phyloP scores from a whole-genome alignment of 208 protist genomes.

The Blechomonas ayalai region DNA sequence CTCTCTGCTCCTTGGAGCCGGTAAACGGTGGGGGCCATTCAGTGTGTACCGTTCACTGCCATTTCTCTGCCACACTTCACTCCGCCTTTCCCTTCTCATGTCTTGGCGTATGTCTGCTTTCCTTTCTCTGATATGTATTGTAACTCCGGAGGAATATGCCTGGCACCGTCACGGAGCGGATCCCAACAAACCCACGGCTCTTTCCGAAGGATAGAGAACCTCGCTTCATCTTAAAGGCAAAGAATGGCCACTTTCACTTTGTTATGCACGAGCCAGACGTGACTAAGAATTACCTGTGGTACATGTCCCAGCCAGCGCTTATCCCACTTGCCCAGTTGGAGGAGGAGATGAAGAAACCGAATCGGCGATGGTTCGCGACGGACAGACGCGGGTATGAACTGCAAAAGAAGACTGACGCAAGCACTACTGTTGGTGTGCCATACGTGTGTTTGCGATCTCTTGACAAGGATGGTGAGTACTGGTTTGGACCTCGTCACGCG shows the following conservation, averaged over 20 bases:
- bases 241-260: conserved; percentile 63
- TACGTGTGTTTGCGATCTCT: conserved; percentile 69
- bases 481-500: conserved; percentile 48
- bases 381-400: conserved; percentile 43
- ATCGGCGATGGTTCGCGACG: conserved; percentile 65
- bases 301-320: conserved; percentile 46
- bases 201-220: conserved; percentile 35
- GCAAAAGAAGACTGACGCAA: conserved; percentile 38
- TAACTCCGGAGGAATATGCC: too few relatives aligned
- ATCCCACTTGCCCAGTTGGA: conserved; percentile 28
- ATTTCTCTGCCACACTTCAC: too few relatives aligned
- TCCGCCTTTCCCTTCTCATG: background rate
- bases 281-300: conserved; percentile 57
- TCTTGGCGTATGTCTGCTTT: conserved; percentile 1
- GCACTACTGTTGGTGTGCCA: conserved; percentile 43
- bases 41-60: too few relatives aligned
- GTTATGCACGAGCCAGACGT: conserved; percentile 39
- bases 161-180: conserved; percentile 4
- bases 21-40: too few relatives aligned
- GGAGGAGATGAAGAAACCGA: conserved; percentile 47
- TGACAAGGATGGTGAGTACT: conserved; percentile 29
- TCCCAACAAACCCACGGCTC: conserved; percentile 36
- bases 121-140: conserved; percentile 4
- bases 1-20: too few relatives aligned
- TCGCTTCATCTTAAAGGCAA: conserved; percentile 53